These are phyloP conservation scores for Oenanthe javanica DNA, from an alignment of 140 eudicot species.

Conservation along the genomic window DNA sequence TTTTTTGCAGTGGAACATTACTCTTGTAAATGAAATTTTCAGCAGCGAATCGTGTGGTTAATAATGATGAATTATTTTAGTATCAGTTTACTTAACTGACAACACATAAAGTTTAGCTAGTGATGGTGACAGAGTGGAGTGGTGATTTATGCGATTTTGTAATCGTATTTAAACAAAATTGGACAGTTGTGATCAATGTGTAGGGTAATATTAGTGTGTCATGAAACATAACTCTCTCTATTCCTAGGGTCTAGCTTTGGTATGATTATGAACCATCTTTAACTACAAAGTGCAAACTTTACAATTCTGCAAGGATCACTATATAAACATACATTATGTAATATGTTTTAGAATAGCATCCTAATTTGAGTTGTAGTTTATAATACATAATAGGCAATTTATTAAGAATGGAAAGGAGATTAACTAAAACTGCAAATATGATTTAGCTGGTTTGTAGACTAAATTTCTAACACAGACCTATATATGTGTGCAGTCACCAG, in stretches of 20 bases:
- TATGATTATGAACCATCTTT: no score
- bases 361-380: background rate
- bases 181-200: background rate
- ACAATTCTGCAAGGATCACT: background rate
- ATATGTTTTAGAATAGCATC: background rate
- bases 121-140: background rate
- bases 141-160: no score
- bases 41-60: background rate
- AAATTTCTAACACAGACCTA: background rate
- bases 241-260: background rate
- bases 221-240: background rate
- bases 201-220: background rate
- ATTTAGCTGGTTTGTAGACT: background rate
- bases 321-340: background rate
- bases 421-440: background rate
- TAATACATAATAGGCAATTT: background rate
- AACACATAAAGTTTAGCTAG: background rate
- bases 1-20: background rate
- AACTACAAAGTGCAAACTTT: background rate
- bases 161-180: no score
- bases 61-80: background rate
- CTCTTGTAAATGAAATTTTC: background rate
- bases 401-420: background rate
- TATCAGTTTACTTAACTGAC: background rate
- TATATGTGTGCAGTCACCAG: no score